Evolutionary conservation across 2,329 filamentous ascomycete genomes (phyloP), one percentile per base, ranked within the genome.

Genomic region (Paraphaeosphaeria minitans): DNA sequence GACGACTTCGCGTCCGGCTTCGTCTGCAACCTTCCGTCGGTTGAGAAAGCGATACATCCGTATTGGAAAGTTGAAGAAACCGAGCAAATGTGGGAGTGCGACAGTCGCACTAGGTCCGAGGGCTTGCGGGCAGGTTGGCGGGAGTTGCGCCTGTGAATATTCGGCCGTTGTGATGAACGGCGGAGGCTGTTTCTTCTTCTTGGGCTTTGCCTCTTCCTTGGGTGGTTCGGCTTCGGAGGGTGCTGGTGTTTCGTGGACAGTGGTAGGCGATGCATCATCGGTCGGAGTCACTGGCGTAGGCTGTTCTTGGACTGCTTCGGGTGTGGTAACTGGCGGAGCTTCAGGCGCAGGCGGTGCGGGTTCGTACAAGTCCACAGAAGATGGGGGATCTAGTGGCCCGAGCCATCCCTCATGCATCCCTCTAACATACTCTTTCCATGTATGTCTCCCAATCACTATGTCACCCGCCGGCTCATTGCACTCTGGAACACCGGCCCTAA

Each of bases 381-480:
- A 65, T 1, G 90, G 89, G 56, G 87, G 78, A 59, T 89, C 86
- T 45, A 96, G 80, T 8, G 95, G 93, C 0, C 95, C 94, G 24
- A 99, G 80, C 94, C 95, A 99, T 56, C 95, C 95, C 78, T 99
- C 95, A 75, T 99, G 95, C 65, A 98, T 74, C 47, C 95, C 95
- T 58, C 93, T 85, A 24, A 98, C 82, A 75, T 98, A 99, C 78
- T 99, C 95, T 79, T 97, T 99, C 95, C 95, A 99, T 10, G 94
- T 89, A 74, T 97, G 91, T 57, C 94, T 83, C 13, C 95, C 95
- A 68, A 99, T 87, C 19, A 98, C 87, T 53, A 99, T 83, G 73
- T 98, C 94, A 46, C 95, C 95, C 62, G 85, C 85, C 22, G 89
- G 82, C 10, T 91, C 93, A 4, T 88, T 82, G 71, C 89, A 94